phyloP scores from a whole-genome alignment of 495 filamentous ascomycete genomes.

The Achaetomiella virescens region DNA sequence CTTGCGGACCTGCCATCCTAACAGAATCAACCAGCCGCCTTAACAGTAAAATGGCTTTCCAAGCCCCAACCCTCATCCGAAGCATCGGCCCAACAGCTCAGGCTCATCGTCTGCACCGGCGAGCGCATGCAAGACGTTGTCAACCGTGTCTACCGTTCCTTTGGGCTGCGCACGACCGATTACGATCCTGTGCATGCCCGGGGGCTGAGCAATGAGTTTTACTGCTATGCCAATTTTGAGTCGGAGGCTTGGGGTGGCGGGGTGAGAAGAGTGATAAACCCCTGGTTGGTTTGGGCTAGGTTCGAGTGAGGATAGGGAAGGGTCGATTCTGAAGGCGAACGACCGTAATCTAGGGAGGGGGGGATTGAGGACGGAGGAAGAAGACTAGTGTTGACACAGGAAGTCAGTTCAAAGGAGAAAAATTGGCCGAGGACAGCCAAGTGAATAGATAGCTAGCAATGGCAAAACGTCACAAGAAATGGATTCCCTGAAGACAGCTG shows the following conservation, averaged over 20 bases:
- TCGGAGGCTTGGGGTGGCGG: constrained; percentile 44
- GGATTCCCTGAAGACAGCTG: too few relatives aligned
- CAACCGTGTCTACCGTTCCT: constrained; percentile 43
- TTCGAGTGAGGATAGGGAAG: too few relatives aligned
- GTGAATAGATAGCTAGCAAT: too few relatives aligned
- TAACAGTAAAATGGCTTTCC: constrained; percentile 65
- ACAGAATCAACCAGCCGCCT: constrained; percentile 44
- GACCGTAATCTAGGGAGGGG: too few relatives aligned
- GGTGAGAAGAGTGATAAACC: not conserved
- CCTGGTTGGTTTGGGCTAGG: too few relatives aligned
- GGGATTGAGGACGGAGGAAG: too few relatives aligned
- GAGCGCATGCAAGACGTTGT: constrained; percentile 57
- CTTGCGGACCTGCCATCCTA: not conserved
- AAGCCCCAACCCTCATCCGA: constrained; percentile 20
- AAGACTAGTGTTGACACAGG: too few relatives aligned
- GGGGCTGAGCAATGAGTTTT: constrained; percentile 70
- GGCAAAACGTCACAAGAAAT: too few relatives aligned
- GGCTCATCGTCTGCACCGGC: constrained; percentile 64
- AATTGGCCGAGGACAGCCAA: too few relatives aligned
- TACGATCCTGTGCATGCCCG: constrained; percentile 59
- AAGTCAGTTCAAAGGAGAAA: too few relatives aligned
- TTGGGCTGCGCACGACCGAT: constrained; percentile 49
- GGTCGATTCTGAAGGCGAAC: too few relatives aligned
- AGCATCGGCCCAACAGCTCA: not conserved
- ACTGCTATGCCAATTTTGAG: constrained; percentile 71